Conservation (phyloP, 176 grass and related monocot genomes). For the Hyparrhenia diplandra region DNA sequence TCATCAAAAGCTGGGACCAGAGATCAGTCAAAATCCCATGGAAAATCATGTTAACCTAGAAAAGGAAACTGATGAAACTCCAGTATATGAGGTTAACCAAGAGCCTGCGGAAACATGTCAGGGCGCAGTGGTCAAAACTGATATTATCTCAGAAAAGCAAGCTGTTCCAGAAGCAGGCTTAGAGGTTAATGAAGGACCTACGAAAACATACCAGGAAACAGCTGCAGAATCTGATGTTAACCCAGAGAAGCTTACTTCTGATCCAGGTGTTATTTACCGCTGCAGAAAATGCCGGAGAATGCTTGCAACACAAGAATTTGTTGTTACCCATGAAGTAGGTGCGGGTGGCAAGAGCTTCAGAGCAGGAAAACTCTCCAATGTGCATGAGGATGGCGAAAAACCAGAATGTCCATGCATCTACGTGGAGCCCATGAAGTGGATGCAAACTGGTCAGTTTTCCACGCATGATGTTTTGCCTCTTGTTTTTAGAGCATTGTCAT, state of each 20-base stretch:
- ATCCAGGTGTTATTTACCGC: conserved; percentile 59
- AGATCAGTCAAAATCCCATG: background rate
- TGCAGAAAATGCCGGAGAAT: conserved; percentile 76
- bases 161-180: background rate
- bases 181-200: background rate
- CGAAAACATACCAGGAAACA: background rate
- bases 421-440: conserved; percentile 92
- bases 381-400: conserved; percentile 34
- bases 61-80: background rate
- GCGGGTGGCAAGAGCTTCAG: conserved; percentile 47
- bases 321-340: conserved; percentile 65
- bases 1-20: conserved; percentile 22
- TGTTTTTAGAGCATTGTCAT: background rate
- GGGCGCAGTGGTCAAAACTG: conserved; percentile 14
- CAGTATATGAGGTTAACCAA: conserved; percentile 1
- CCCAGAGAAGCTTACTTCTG: conserved; percentile 3
- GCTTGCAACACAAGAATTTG: conserved; percentile 64
- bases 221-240: conserved; percentile 29
- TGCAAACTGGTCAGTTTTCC: conserved; percentile 57
- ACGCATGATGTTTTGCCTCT: background rate
- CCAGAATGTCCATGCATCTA: conserved; percentile 69
- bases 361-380: conserved; percentile 33
- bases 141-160: conserved; percentile 21
- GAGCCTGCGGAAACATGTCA: conserved; percentile 17
- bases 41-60: conserved; percentile 14